Evolutionary conservation across 208 protist species (phyloP), one percentile per base, ranked within the genome.

Genomic region (Leishmania braziliensis): DNA sequence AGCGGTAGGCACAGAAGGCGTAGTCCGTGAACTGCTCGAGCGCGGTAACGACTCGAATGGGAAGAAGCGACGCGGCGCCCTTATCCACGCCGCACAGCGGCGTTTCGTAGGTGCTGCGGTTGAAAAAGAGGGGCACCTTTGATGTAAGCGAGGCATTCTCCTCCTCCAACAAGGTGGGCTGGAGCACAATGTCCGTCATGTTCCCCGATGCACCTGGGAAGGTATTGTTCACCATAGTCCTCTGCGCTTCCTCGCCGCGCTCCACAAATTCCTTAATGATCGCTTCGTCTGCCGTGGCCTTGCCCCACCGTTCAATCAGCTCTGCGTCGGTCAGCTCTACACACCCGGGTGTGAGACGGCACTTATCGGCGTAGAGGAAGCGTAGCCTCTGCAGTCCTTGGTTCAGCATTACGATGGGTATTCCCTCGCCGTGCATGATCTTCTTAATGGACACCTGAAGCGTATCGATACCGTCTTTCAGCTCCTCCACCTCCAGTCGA

Each of bases 1-100:
- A 48, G 68, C 75, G 69, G 76, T 89, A 92, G 2, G 89, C 91
- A 65, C 89, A 94, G 56, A 91, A 36, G n/a, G 82, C 87, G 48
- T 85, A 85, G 77, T 86, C 65, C 51, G 72, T 76, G 43, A 84
- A 75, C 0, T 23, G 9, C 48, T 75, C 70, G 10, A 86, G 20
- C 39, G 60, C 60, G 20, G 50, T 26, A 36, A 78, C 14, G 60
- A 84, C 76, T 26, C 86, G 68, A 26, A 65, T 60, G 0, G 50
- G 33, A n/a, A 2, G 3, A 20, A 51, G 33, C 2, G 58, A 0
- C 20, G 20, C 8, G 23, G 56, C 50, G 10, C 26, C 58, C 6
- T 12, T n/a, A 9, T 83, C 81, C 56, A 48, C 46, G 8, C 78
- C 78, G 51, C 56, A 43, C 62, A 79, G 56, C 26, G 82, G 82